phyloP scores from a whole-genome alignment of 202 grass and related monocot species.

The Brachypodium distachyon region DNA sequence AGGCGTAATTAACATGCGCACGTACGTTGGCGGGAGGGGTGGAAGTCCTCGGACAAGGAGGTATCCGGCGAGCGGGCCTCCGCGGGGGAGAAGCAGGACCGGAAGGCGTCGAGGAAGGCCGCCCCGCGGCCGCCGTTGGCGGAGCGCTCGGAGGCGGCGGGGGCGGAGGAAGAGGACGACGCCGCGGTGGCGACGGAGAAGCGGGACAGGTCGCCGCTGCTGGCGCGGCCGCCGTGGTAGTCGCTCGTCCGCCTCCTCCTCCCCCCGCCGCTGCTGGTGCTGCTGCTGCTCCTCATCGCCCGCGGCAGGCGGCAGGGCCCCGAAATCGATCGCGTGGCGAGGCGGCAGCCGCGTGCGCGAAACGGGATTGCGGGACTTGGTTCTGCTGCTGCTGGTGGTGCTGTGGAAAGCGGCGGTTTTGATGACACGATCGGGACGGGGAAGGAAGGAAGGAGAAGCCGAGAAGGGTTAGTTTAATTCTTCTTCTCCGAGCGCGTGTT shows the following conservation, averaged over 20 bases:
- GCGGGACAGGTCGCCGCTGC: slow-evolving; percentile 31
- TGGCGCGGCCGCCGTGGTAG: not conserved
- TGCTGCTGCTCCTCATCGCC: slow-evolving; percentile 14
- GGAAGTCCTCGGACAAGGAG: slow-evolving; percentile 30
- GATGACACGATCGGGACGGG: not conserved
- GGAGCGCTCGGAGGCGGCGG: not conserved
- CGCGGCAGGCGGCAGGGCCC: no score
- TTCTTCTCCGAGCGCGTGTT: not conserved
- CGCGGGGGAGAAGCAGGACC: slow-evolving; percentile 44
- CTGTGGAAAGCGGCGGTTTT: slow-evolving; percentile 16
- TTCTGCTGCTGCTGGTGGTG: not conserved
- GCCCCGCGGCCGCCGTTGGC: not conserved
- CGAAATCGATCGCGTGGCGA: not conserved
- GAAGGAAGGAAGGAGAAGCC: not conserved
- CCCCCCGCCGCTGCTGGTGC: not conserved
- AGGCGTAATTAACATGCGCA: not conserved
- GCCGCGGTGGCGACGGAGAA: slow-evolving; percentile 16
- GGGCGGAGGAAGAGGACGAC: no score
- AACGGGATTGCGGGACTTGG: not conserved
- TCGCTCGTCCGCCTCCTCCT: slow-evolving; percentile 1
- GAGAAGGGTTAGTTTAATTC: no score
- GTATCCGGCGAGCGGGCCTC: slow-evolving; percentile 32
- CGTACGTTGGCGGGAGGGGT: slow-evolving; percentile 29
- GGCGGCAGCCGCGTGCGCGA: not conserved
- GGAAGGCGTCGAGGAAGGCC: slow-evolving; percentile 36